Base-by-base conservation (phyloP, 805 yeast species). In the Metschnikowia shivogae region DNA sequence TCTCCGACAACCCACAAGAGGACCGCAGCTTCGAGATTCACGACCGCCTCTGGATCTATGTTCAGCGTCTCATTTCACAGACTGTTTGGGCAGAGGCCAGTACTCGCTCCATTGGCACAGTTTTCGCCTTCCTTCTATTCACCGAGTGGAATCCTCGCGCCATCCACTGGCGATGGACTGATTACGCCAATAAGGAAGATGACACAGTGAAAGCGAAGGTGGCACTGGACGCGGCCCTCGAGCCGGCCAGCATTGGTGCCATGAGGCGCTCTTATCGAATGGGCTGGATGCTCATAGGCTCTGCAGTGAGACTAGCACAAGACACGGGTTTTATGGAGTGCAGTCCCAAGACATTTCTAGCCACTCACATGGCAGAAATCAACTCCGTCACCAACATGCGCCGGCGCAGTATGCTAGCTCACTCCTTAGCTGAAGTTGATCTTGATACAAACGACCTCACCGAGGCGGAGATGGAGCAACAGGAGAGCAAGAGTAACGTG, bases 61-160 rank as follows among this genome's bases (percentile, higher is more conserved):
- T 90, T 47, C 96, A 88, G 65, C 63, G 82, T 49, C 70, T 88
- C 47, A 83, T 89, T 34, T 85, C 95, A 3, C 87, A 84, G 62
- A 83, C 95, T 0, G 89, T 88, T 5, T 89, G 96, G 97, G 96
- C 95, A 1, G 96, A 88, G 59, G 93, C 95, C 0, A 82, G 87
- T 47, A 86, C 93, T 6, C 69, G 96, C 50, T 84, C 93, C 0
- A 78, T 89, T 3, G 97, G 96, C 1, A 88, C 97, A 0, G 82
- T 89, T 5, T 74, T 86, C 48, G 90, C 97, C 0, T 87, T 90
- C 58, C 64, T 90, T 40, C 68, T 90, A 13, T 84, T 88, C 55
- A 86, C 96, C 0, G 97, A 92, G 62, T 90, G 98, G 98, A 89
- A 89, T 55, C 97, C 97, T 3, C 70, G 96, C 43, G 96, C 96